Conservation (phyloP, 2,329 filamentous ascomycete genomes). For the Neurospora sp. region DNA sequence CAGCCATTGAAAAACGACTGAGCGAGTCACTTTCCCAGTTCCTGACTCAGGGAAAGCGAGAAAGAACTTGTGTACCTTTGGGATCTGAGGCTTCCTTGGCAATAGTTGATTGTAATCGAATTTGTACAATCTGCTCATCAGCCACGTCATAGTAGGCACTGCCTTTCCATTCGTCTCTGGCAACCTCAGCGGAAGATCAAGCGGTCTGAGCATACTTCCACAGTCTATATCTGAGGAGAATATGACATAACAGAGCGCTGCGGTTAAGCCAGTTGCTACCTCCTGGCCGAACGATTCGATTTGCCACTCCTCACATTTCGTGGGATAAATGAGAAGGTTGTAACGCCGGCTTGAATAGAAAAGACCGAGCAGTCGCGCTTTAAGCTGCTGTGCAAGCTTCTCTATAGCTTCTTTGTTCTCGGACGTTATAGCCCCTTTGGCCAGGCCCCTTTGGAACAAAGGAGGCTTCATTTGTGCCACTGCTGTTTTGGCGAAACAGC, state of each 20-base stretch:
- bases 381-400: constrained; percentile 25
- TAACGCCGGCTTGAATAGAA: constrained; percentile 22
- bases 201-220: constrained; percentile 11
- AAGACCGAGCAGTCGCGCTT: constrained; percentile 25
- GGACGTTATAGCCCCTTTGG: constrained; percentile 17
- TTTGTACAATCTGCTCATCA: constrained; percentile 19
- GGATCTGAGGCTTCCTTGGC: constrained; percentile 10
- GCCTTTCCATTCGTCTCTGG: neutral
- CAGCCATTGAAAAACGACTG: constrained; percentile 36
- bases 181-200: neutral
- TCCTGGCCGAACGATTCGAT: constrained; percentile 11
- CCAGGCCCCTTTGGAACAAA: constrained; percentile 13
- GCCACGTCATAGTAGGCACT: constrained; percentile 5
- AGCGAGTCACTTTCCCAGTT: constrained; percentile 21
- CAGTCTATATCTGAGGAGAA: constrained; percentile 23
- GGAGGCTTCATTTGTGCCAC: constrained; percentile 9
- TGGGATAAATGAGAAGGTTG: constrained; percentile 31
- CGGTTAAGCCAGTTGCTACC: constrained; percentile 5
- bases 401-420: constrained; percentile 15
- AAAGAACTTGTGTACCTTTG: constrained; percentile 30
- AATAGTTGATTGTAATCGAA: constrained; percentile 24
- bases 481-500: constrained; percentile 19
- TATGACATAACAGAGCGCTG: constrained; percentile 26
- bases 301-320: constrained; percentile 26
- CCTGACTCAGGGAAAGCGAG: constrained; percentile 35